Evolutionary conservation across 108 stramenopile species (phyloP), one percentile per base, ranked within the genome.

Genomic region (Nannochloropsis salina): DNA sequence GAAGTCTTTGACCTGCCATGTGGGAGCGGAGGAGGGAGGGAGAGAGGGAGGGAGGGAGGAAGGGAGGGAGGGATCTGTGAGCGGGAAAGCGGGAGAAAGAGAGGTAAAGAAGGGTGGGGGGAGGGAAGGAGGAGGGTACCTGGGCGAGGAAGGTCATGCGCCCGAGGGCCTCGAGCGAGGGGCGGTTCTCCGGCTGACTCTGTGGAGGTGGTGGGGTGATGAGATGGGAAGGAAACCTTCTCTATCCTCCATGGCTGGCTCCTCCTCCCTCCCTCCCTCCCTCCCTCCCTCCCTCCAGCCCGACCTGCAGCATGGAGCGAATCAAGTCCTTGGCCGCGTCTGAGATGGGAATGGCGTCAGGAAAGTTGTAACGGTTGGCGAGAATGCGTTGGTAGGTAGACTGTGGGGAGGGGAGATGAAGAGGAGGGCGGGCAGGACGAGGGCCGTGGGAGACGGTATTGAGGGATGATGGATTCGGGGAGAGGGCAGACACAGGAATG

Each of bases 361-460:
- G 99, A 86, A 96, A 99, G 74, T 89, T 88, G 91, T 97, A 99
- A 51, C 95, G 92, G 90, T 98, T 98, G 22, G 93, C 92, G 83
- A 97, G 84, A 83, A 99, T 99, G 44, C 97, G 93, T 12, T 96
- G 94, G 89, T 99, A 99, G 6, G 99, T 99, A 6, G 95, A 94
- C 91, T 51, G 47, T 11, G 12, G 47, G 47, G 47, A 12, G 12
- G 47, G 47, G 12, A 51, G 47, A 51, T 9, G 12, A 12, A 51
- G 47, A 51, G 47, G 47, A 12, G 12, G 47, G 12, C 10, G 12
- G 47, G 12, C 10, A 51, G 47, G 47, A 12, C 9, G 47, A 51
- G 47, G 12, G 47, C n/a, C n/a, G n/a, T n/a, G n/a, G n/a, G n/a
- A n/a, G n/a, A n/a, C n/a, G 47, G 47, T 9, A 51, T 9, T 9